Evolutionary conservation across 2,329 filamentous ascomycete genomes (phyloP), one percentile per base, ranked within the genome.

Genomic region (Penicillium occitanis): DNA sequence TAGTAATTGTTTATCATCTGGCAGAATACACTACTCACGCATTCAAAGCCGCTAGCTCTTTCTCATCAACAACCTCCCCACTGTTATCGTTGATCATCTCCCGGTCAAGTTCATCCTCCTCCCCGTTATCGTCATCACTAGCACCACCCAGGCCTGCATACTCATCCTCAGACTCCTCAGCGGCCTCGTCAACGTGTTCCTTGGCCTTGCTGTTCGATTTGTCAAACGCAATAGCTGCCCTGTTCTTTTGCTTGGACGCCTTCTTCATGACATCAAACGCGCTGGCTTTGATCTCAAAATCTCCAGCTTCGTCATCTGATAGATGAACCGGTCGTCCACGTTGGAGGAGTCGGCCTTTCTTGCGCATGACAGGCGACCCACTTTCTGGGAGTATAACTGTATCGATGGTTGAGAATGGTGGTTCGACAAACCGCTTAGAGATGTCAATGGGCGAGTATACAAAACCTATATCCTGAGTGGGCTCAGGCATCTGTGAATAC

Each of bases 131-230:
- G 70, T 98, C 94, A 67, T 94, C 93, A 77, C 93, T 94, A 11
- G 84, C 90, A 69, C 95, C 95, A 70, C 95, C 95, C 10, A 99
- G 84, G 4, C 95, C 95, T 46, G 93, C 94, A 76, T 98, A 99
- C 77, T 99, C 95, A 75, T 99, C 95, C 75, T 99, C 96, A 0
- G 95, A 99, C 79, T 99, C 95, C 72, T 97, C 92, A 68, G 95
- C 94, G 75, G 96, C 93, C 70, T 97, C 95, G 70, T 98, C 87
- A 44, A 99, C 85, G 85, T 97, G 91, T 28, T 90, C 89, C 73
- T 89, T 93, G 0, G 93, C 94, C 74, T 91, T 89, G 80, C 92
- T 96, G 76, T 90, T 93, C 78, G 92, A 93, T 78, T 90, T 91
- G 79, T 97, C 86, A 71, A 93, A 96, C 1, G 83, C 82, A 17